Base-by-base conservation (phyloP, 2,329 filamentous ascomycete genomes). In the Bipolaris gigantea region DNA sequence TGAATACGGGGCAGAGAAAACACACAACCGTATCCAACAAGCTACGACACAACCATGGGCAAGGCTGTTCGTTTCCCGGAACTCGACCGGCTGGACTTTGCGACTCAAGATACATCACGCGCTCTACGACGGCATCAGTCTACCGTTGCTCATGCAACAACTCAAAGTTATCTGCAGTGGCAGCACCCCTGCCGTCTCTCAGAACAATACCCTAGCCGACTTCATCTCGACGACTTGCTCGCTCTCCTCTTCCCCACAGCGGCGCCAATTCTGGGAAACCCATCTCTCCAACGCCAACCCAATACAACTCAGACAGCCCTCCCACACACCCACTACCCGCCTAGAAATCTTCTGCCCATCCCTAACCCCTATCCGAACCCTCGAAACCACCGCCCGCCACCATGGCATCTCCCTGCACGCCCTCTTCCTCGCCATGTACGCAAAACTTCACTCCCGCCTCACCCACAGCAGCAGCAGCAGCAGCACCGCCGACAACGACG, bases 111-210 rank as follows among this genome's bases (percentile, higher is more conserved):
- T 97, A 4, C 92, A 96, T 59, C 92, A 97, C 70, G 89, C 89
- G 0, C 79, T 97, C 0, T 97, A 97, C 67, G 93, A 97, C 70
- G 92, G 87, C 5, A 81, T 95, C 55, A 94, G 89, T 63, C 77
- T 97, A 4, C 83, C 86, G 0, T 69, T 81, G 0, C 75, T 96
- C 5, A 76, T 91, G 19, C 68, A 80, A 13, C 74, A 81, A 36
- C 74, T 88, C 11, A 72, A 80, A 56, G 57, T 64, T 4, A 59
- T 77, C 33, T 85, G 71, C 74, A 75, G 63, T 35, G 66, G 62
- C 38, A 19, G 33, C 7, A 43, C 57, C 15, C 19, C 52, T 25
- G 3, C 23, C 19, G 42, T 57, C 23, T 6, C 50, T 19, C 53
- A 66, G 42, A 64, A 64, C 15, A 48, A 63, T 2, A 73, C 72